Evolutionary conservation across 176 grass and related monocot species (phyloP), one percentile per base, ranked within the genome.

Genomic region (Triticum turgidum): DNA sequence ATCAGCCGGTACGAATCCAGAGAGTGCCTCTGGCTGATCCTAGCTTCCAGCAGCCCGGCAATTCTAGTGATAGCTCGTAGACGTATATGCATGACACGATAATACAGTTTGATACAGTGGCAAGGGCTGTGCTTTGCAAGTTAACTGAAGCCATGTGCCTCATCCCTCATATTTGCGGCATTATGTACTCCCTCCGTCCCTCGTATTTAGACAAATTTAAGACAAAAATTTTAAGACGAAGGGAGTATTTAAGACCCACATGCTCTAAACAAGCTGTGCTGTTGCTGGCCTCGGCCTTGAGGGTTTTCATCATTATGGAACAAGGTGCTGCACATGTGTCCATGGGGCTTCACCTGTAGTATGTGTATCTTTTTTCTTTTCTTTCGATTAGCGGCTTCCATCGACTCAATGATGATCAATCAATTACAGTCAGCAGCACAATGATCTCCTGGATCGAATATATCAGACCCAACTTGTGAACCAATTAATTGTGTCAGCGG

Each of bases 11-110:
- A 8, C 80, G 85, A 54, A 56, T 90, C 11, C 47, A 94, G 81
- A 91, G 97, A 80, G 62, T 85, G 27, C 92, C 96, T 73, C 72
- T 98, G 13, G 72, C 81, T 35, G 73, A 98, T 67, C 93, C 74
- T 21, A 2, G 4, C 74, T 6, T 77, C 49, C 84, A 33, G 33
- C 73, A 35, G 87, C 90, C 30, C 18, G 32, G 13, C 78, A 14
- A 74, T 58, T 58, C 32, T 59, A 69, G 38, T 82, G 69, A 44
- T 79, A 83, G 54, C 24, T 41, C 45, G 14, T 39, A 71, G 64
- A 68, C 52, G 39, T 58, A 21, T 21, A 21, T 58, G 54, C 52
- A 20, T 6, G 61, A 62, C 47, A 69, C 0, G 41, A 18, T 32
- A 63, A 65, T 71, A 79, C 42, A 42, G 30, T 73, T 56, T 82